Evolutionary conservation across 805 yeast genomes (phyloP).

Genomic region (Hermanozyma aechmeae): DNA sequence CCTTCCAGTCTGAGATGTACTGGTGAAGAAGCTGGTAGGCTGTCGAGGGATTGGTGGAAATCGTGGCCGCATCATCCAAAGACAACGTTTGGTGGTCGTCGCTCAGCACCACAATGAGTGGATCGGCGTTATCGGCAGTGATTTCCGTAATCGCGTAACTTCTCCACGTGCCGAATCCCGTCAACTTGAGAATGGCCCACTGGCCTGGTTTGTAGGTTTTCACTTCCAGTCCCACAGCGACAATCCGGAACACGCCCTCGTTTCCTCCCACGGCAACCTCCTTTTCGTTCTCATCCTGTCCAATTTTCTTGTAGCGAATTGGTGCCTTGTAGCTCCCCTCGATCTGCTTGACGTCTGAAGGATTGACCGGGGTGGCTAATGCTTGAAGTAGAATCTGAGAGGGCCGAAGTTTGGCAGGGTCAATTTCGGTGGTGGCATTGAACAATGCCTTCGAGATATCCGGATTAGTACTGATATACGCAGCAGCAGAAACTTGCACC

Average conservation of each 20-base stretch:
- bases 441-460: conserved; percentile 12
- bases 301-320: conserved; percentile 31
- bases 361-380: conserved; percentile 80
- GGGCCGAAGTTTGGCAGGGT: conserved; percentile 10
- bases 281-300: too few species aligned
- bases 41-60: conserved; percentile 13
- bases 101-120: conserved; percentile 6
- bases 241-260: conserved; percentile 84
- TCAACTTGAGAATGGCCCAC: conserved; percentile 10
- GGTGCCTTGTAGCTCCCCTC: conserved; percentile 81
- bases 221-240: conserved; percentile 56
- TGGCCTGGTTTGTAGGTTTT: conserved; percentile 31
- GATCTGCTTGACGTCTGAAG: conserved; percentile 79
- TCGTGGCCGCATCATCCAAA: conserved; percentile 13
- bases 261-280: conserved; percentile 67
- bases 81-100: conserved; percentile 2
- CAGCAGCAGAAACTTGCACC: conserved; percentile 16
- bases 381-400: conserved; percentile 51
- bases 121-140: conserved; percentile 5
- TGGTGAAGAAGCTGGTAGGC: conserved; percentile 13
- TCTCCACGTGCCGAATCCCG: conserved; percentile 17
- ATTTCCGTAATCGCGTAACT: too few species aligned
- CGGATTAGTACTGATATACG: conserved; percentile 13
- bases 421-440: conserved; percentile 14
- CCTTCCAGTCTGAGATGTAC: conserved; percentile 11